These are phyloP conservation scores for Wickerhamomyces ciferrii DNA, from an alignment of 805 yeast genomes.

Conservation along the genomic window DNA sequence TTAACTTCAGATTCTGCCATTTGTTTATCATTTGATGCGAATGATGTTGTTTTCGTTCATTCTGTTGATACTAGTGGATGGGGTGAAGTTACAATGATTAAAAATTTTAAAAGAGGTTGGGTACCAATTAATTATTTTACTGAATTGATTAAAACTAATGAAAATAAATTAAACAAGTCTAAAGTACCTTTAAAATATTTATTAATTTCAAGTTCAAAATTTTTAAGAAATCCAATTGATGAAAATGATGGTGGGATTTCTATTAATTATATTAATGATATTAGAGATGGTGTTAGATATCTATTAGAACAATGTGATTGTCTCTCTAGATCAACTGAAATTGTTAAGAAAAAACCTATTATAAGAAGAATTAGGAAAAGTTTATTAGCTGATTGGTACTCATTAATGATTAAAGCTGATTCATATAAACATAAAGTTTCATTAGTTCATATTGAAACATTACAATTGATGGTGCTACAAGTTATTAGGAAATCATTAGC, in stretches of 20 bases:
- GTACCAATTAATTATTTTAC: conserved; percentile 79
- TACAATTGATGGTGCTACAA: conserved; percentile 61
- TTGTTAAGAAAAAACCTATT: conserved; percentile 57
- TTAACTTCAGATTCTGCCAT: conserved; percentile 63
- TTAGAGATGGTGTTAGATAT: conserved; percentile 67
- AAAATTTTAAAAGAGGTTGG: conserved; percentile 69
- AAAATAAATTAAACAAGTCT: neutral
- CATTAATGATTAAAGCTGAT: conserved; percentile 69
- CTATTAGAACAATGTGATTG: conserved; percentile 66
- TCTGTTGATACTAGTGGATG: conserved; percentile 78
- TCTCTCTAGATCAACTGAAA: conserved; percentile 65
- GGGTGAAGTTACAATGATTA: conserved; percentile 78
- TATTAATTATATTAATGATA: conserved; percentile 42
- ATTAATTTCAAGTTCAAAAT: conserved; percentile 60
- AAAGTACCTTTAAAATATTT: conserved; percentile 45
- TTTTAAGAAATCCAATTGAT: conserved; percentile 58
- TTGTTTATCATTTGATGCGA: conserved; percentile 65
- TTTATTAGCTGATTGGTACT: conserved; percentile 76
- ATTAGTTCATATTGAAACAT: conserved; percentile 50
- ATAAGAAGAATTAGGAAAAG: conserved; percentile 63
- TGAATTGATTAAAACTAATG: conserved; percentile 28
- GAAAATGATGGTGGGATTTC: conserved; percentile 35
- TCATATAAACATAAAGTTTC: conserved; percentile 64
- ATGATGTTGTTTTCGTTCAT: conserved; percentile 73
- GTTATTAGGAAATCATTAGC: conserved; percentile 59